A percentile compares a stretch with the other conserved stretches of the same genome.
Conservation (phyloP, 257 asterid genomes). For the Asclepias syriaca region DNA sequence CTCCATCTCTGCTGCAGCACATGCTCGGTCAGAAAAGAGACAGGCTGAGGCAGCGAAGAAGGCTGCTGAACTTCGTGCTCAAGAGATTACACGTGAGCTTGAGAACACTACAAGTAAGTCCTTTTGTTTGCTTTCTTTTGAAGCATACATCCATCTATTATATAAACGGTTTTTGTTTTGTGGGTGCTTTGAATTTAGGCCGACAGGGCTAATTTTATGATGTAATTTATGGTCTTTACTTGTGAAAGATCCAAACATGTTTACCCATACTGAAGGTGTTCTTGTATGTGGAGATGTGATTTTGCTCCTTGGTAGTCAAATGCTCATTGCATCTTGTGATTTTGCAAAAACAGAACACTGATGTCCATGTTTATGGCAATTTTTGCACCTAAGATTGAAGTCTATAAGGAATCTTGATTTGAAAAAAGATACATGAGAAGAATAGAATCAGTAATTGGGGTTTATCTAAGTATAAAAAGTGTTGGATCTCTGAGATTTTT, state of each 20-base stretch:
- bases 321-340: neutral
- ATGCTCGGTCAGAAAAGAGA: conserved; percentile 84
- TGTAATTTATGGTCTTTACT: neutral
- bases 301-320: neutral
- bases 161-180: neutral
- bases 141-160: neutral
- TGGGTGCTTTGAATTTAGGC: neutral
- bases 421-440: neutral
- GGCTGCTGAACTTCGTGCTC: conserved; percentile 80
- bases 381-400: neutral
- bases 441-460: neutral
- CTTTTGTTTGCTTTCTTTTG: conserved; percentile 6
- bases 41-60: conserved; percentile 89
- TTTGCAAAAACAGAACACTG: neutral
- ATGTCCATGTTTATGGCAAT: neutral
- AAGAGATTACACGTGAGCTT: conserved; percentile 72
- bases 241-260: neutral
- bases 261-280: neutral
- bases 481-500: neutral
- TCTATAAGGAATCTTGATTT: neutral
- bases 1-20: conserved; percentile 96
- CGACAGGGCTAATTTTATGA: neutral
- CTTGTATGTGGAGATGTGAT: neutral
- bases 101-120: conserved; percentile 89
- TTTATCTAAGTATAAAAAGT: neutral